Evolutionary conservation across 495 filamentous ascomycete genomes (phyloP).

Genomic region (Gamarada debralockiae): DNA sequence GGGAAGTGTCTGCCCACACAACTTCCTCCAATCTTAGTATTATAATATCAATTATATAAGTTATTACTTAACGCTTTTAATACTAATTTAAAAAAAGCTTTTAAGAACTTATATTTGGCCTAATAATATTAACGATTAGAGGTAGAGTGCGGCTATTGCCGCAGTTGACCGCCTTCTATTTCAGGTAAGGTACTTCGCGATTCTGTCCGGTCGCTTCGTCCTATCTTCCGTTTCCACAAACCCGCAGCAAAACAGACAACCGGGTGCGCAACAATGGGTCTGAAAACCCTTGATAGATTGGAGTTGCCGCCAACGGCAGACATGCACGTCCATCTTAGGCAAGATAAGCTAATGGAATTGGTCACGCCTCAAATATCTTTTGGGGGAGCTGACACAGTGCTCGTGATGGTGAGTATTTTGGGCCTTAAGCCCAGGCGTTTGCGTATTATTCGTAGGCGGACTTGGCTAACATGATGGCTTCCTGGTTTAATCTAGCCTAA

Average conservation of each 20-base stretch:
- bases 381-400: conserved; percentile 39
- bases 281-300: conserved; percentile 31
- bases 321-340: conserved; percentile 68
- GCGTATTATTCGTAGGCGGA: not conserved
- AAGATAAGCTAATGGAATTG: conserved; percentile 74
- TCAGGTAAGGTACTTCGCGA: not conserved
- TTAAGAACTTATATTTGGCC: no score
- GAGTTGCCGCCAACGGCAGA: conserved; percentile 70
- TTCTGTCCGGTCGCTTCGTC: not conserved
- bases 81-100: no score
- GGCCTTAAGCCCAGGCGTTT: not conserved
- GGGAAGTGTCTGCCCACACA: no score
- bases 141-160: no score
- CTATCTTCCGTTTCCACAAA: not conserved
- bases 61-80: no score
- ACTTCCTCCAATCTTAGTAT: no score
- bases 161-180: not conserved
- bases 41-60: no score
- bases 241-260: not conserved
- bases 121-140: no score
- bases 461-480: not conserved
- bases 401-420: conserved; percentile 39
- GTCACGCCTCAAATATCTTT: conserved; percentile 66
- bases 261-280: not conserved
- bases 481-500: conserved; percentile 25